phyloP scores from a whole-genome alignment of 1,284 basidiomycete species.

The Marasmius sp. region DNA sequence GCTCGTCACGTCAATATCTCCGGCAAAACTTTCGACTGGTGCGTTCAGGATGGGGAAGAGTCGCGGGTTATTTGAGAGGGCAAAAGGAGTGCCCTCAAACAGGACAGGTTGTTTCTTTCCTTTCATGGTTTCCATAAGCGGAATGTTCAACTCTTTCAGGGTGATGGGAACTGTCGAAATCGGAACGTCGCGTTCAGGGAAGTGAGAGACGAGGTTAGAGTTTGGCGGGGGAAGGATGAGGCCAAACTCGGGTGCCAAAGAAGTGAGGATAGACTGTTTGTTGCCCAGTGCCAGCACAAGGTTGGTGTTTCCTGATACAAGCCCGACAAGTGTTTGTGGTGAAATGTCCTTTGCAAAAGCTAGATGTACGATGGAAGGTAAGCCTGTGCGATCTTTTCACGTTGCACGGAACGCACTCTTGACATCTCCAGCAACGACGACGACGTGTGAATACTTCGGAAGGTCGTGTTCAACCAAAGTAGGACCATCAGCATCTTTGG shows the following conservation, averaged over 20 bases:
- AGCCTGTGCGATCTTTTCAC: background rate
- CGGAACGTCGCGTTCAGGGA: slow-evolving; percentile 63
- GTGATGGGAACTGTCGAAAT: slow-evolving; percentile 61
- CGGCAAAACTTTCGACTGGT: slow-evolving; percentile 70
- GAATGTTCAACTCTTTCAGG: slow-evolving; percentile 31
- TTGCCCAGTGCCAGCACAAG: slow-evolving; percentile 82
- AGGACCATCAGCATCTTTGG: slow-evolving; percentile 64
- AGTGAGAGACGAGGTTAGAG: slow-evolving; percentile 74
- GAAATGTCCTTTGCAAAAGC: slow-evolving; percentile 76
- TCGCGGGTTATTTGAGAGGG: slow-evolving; percentile 78
- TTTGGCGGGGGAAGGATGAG: slow-evolving; percentile 73
- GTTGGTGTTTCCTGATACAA: slow-evolving; percentile 77
- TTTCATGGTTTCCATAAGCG: slow-evolving; percentile 39
- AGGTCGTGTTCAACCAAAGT: slow-evolving; percentile 70
- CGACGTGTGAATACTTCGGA: slow-evolving; percentile 78
- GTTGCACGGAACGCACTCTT: slow-evolving; percentile 58
- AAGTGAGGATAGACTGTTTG: slow-evolving; percentile 67
- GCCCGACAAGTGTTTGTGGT: slow-evolving; percentile 79
- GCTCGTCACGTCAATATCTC: slow-evolving; percentile 59
- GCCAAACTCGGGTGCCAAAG: slow-evolving; percentile 77
- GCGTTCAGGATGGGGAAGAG: slow-evolving; percentile 83
- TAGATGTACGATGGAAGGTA: slow-evolving; percentile 9
- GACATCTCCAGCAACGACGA: slow-evolving; percentile 79
- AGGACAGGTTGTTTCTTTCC: slow-evolving; percentile 56
- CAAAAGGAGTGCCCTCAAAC: slow-evolving; percentile 79